Evolutionary conservation across 75 land plant genomes (phyloP).

Genomic region (Gnetum montanum): DNA sequence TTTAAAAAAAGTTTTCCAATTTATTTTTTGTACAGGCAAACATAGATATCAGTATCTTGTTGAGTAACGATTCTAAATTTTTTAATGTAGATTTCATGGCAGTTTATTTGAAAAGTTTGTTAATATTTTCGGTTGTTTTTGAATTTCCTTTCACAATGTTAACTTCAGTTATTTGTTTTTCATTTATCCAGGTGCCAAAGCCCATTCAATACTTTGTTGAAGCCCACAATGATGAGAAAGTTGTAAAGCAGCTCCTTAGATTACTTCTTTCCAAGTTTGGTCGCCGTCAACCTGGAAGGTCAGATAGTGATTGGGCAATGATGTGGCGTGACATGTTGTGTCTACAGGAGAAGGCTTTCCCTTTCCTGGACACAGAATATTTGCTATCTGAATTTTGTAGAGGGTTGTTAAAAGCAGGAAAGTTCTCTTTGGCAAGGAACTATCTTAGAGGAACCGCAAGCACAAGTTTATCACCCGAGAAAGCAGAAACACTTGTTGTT

Average conservation of each 20-base stretch:
- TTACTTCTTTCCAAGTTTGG: conserved; percentile 81
- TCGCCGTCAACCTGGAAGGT: conserved; percentile 64
- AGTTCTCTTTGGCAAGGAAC: conserved; percentile 77
- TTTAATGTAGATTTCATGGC: too few species aligned
- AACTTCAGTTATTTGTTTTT: too few species aligned
- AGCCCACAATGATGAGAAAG: conserved; percentile 54
- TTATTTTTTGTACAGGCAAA: too few species aligned
- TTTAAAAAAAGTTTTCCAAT: too few species aligned
- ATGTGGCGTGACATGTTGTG: conserved; percentile 78
- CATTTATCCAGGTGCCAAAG: conserved; percentile 67
- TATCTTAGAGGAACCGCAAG: conserved; percentile 59
- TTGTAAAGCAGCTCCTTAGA: conserved; percentile 73
- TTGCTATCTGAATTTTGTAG: conserved; percentile 74
- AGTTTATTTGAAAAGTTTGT: too few species aligned
- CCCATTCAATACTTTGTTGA: conserved; percentile 55
- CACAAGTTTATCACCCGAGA: conserved; percentile 45
- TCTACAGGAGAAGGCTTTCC: conserved; percentile 83
- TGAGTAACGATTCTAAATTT: too few species aligned
- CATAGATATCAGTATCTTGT: too few species aligned
- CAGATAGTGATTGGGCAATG: conserved; percentile 86
- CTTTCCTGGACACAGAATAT: conserved; percentile 77
- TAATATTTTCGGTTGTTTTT: too few species aligned
- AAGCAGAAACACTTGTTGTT: conserved; percentile 77
- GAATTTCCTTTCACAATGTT: too few species aligned
- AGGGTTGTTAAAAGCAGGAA: conserved; percentile 88